Evolutionary conservation across 1,139 yeast species (phyloP).

Genomic region (Sugiyamaella xylanicola): DNA sequence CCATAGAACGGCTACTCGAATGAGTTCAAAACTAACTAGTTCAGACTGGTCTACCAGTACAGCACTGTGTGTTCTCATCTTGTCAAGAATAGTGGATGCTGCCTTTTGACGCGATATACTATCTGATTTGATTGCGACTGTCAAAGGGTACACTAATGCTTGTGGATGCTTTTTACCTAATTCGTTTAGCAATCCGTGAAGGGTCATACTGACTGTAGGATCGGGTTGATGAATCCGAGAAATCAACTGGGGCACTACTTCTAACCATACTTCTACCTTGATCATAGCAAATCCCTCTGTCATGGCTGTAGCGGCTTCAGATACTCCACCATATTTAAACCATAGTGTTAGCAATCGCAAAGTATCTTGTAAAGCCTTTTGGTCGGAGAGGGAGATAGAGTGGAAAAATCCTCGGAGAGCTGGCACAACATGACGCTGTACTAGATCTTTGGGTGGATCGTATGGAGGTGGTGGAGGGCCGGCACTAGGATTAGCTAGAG

Average conservation of each 20-base stretch:
- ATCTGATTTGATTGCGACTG: constrained; percentile 95
- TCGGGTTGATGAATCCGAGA: constrained; percentile 97
- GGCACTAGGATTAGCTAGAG: constrained; percentile 22
- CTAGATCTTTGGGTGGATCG: constrained; percentile 55
- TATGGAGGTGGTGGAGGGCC: constrained; percentile 25
- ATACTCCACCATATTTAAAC: constrained; percentile 93
- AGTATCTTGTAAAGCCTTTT: constrained; percentile 91
- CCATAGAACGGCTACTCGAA: constrained; percentile 95
- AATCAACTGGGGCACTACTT: constrained; percentile 92
- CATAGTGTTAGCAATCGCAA: constrained; percentile 85
- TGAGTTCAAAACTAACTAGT: constrained; percentile 87
- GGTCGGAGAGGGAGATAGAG: constrained; percentile 82
- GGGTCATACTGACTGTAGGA: constrained; percentile 75
- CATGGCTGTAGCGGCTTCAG: constrained; percentile 90
- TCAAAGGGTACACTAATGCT: constrained; percentile 90
- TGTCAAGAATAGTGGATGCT: constrained; percentile 86
- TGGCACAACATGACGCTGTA: constrained; percentile 87
- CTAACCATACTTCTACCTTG: constrained; percentile 90
- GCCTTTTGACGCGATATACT: constrained; percentile 88
- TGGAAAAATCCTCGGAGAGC: constrained; percentile 95
- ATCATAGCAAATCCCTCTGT: constrained; percentile 89
- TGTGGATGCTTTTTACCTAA: constrained; percentile 96
- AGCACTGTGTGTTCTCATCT: constrained; percentile 88
- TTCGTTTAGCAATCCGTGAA: constrained; percentile 79
- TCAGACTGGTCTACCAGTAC: constrained; percentile 88